Conservation (phyloP, 805 yeast species). For the Zygoascus biomembranicola region DNA sequence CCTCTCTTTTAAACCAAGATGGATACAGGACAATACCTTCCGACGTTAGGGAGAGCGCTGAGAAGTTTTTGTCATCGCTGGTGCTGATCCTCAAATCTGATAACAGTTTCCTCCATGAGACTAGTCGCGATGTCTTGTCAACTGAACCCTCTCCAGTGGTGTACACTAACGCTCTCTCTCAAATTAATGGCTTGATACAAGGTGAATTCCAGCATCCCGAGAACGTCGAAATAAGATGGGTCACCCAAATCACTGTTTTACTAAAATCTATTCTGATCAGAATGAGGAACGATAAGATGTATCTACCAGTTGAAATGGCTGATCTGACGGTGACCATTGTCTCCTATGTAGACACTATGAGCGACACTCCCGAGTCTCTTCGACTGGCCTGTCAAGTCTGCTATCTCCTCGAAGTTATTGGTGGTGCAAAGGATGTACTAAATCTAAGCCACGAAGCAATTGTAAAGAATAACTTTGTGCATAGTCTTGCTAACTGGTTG, state of each 20-base stretch:
- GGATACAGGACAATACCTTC: constrained; percentile 13
- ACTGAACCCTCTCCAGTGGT: constrained; percentile 55
- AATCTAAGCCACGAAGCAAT: constrained; percentile 17
- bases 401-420: constrained; percentile 19
- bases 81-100: constrained; percentile 32
- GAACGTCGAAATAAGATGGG: constrained; percentile 1
- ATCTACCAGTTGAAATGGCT: constrained; percentile 15
- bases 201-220: constrained; percentile 1
- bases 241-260: constrained; percentile 17
- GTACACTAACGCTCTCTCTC: constrained; percentile 40
- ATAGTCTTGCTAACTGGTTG: constrained; percentile 22
- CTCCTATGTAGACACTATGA: constrained; percentile 15
- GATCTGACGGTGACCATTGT: constrained; percentile 4
- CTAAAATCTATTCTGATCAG: constrained; percentile 18
- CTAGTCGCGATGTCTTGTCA: constrained; percentile 62
- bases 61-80: constrained; percentile 24
- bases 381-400: constrained; percentile 18
- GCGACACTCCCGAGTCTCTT: constrained; percentile 9
- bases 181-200: constrained; percentile 28
- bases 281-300: constrained; percentile 18
- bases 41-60: constrained; percentile 48
- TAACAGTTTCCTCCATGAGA: constrained; percentile 51
- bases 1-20: constrained; percentile 16
- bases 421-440: constrained; percentile 18
- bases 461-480: constrained; percentile 18